Evolutionary conservation across 1,284 basidiomycete species (phyloP).

Genomic region (Trichosporon sp.): DNA sequence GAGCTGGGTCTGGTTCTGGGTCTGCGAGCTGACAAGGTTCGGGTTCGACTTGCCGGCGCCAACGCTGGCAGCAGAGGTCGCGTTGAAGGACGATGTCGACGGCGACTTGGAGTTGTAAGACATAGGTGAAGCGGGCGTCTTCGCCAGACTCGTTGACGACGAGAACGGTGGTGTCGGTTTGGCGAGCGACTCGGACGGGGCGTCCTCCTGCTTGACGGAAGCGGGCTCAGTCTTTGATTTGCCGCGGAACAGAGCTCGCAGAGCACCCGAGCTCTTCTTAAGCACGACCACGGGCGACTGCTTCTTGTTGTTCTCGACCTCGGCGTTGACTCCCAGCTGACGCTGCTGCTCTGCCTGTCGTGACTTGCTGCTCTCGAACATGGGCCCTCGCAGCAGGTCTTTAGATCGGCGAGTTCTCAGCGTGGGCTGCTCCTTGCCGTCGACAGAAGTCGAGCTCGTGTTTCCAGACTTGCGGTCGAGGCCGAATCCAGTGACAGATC

Average conservation of each 20-base stretch:
- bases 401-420: conserved; percentile 36
- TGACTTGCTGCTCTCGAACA: conserved; percentile 38
- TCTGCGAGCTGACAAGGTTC: neutral
- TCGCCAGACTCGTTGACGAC: neutral
- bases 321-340: conserved; percentile 36
- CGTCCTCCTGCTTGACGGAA: neutral
- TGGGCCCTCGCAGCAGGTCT: conserved; percentile 35
- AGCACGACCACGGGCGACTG: conserved; percentile 43
- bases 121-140: neutral
- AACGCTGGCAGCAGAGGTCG: neutral
- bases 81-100: neutral
- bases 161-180: conserved; percentile 3
- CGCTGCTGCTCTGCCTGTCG: conserved; percentile 38
- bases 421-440: conserved; percentile 28
- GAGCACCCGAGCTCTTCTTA: conserved; percentile 54
- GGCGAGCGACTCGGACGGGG: conserved; percentile 8
- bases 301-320: conserved; percentile 25
- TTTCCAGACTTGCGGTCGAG: conserved; percentile 10
- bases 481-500: conserved; percentile 17
- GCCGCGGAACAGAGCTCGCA: conserved; percentile 54
- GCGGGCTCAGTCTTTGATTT: conserved; percentile 48
- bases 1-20: conserved; percentile 9
- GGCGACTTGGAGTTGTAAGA: conserved; percentile 9
- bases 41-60: neutral
- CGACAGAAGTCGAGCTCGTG: conserved; percentile 15